phyloP scores from a whole-genome alignment of 2,329 filamentous ascomycete species.

The Verticillium nonalfalfae region DNA sequence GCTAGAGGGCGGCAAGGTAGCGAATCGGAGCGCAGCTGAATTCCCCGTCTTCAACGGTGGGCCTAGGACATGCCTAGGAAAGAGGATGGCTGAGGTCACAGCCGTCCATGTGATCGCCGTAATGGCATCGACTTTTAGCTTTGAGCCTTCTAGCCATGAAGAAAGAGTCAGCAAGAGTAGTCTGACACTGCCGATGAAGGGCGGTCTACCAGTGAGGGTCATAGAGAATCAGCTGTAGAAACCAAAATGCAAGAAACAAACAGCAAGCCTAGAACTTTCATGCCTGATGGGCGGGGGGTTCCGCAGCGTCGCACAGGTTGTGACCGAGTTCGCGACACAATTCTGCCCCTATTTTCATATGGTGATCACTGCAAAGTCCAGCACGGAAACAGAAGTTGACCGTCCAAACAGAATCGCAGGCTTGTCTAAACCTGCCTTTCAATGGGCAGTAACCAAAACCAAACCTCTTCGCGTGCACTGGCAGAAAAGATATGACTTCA shows the following conservation, averaged over 20 bases:
- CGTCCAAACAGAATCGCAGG: too few relatives aligned
- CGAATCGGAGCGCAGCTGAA: slow-evolving; percentile 41
- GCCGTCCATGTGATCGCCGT: slow-evolving; percentile 49
- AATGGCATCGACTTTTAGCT: slow-evolving; percentile 43
- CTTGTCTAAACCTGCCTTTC: too few relatives aligned
- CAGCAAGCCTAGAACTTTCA: too few relatives aligned
- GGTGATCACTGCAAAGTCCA: too few relatives aligned
- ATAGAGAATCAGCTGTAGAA: slow-evolving; percentile 7
- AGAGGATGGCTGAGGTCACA: slow-evolving; percentile 57
- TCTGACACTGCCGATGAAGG: slow-evolving; percentile 58
- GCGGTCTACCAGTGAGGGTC: slow-evolving; percentile 44
- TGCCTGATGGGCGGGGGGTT: too few relatives aligned
- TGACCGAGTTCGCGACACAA: too few relatives aligned
- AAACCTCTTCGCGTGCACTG: neutral
- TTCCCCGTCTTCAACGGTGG: slow-evolving; percentile 62
- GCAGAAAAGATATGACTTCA: neutral
- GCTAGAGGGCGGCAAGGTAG: slow-evolving; percentile 35
- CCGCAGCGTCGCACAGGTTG: too few relatives aligned
- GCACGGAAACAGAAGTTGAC: too few relatives aligned
- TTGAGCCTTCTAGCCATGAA: slow-evolving; percentile 32
- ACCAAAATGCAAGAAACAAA: too few relatives aligned
- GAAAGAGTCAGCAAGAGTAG: slow-evolving; percentile 53
- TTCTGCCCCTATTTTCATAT: too few relatives aligned
- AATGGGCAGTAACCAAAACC: too few relatives aligned
- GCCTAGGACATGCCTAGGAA: slow-evolving; percentile 53